A percentile compares a stretch with the other conserved stretches of the same genome.
phyloP scores from a whole-genome alignment of 208 protist species.

The Acanthamoeba castellanii region DNA sequence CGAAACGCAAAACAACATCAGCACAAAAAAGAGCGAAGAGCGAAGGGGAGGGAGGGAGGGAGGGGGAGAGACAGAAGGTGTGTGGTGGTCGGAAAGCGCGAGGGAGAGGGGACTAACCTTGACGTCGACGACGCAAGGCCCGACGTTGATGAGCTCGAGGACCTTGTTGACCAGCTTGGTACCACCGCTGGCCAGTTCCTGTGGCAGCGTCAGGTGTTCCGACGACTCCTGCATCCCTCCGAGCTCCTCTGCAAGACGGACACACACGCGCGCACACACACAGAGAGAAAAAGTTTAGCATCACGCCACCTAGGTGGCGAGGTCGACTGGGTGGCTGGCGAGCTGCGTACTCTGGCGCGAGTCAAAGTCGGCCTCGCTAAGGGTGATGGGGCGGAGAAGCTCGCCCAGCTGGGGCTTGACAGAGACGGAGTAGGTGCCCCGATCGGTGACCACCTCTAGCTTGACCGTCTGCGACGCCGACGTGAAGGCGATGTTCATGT shows the following conservation, averaged over 20 bases:
- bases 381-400: slow-evolving; percentile 4
- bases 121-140: neutral
- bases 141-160: slow-evolving; percentile 7
- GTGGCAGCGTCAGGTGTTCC: slow-evolving; percentile 5
- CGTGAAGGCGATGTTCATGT: slow-evolving; percentile 54
- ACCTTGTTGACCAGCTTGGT: neutral
- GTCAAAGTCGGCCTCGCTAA: slow-evolving; percentile 57
- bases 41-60: neutral
- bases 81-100: neutral
- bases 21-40: neutral
- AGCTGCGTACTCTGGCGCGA: slow-evolving; percentile 26
- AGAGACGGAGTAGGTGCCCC: slow-evolving; percentile 48
- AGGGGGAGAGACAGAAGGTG: neutral
- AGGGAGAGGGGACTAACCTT: neutral
- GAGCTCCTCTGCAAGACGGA: neutral
- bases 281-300: neutral
- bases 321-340: too few relatives aligned
- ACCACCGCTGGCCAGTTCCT: neutral
- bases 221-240: slow-evolving; percentile 46
- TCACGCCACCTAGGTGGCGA: neutral
- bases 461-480: neutral
- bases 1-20: neutral
- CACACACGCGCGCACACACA: too few relatives aligned
- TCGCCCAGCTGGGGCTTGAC: slow-evolving; percentile 13
- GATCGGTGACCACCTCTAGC: slow-evolving; percentile 32